Evolutionary conservation across 176 grass and related monocot genomes (phyloP), one percentile per base, ranked within the genome.

Genomic region (Hsuehochloa calcarea): DNA sequence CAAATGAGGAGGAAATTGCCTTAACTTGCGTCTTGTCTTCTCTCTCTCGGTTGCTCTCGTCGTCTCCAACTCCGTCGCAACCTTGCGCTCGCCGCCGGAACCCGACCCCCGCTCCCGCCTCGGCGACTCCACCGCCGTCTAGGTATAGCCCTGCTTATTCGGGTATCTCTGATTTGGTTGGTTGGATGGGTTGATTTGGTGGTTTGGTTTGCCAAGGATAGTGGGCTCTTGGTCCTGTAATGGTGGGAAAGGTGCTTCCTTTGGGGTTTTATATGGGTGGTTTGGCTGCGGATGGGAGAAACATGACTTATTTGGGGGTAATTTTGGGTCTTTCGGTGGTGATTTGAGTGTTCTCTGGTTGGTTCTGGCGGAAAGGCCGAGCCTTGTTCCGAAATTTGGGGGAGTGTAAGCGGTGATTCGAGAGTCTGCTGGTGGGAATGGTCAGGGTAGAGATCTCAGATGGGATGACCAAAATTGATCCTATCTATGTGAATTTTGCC

Each of bases 51-150:
- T 74, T 81, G 74, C 27, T 34, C 58, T 15, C 71, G 17, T 60
- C 84, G 58, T 60, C 73, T 40, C 22, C 75, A 45, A 26, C 85
- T 62, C 80, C 85, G 65, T 9, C 59, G 51, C 60, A n/a, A 39
- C 85, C 89, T 90, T 75, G 85, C 89, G 50, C 80, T 3, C 84
- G 5, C 68, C 80, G 75, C 61, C 58, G 84, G 80, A 79, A 65
- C 66, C 73, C 47, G 66, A 70, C 26, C 10, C 1, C 46, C 25
- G 50, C 77, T 14, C 67, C 20, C 41, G 22, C 82, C 77, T 86
- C 80, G 31, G 50, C 29, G 29, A 34, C 50, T 27, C 88, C 38
- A 39, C 46, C 47, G 60, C 89, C 49, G 2, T 41, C 74, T 80
- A 90, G 84, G 84, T 79, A 80, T 43, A 49, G 6, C 15, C 39